These are phyloP conservation scores for Termitomyces sp. DNA, from an alignment of 768 basidiomycete genomes.

Conservation along the genomic window DNA sequence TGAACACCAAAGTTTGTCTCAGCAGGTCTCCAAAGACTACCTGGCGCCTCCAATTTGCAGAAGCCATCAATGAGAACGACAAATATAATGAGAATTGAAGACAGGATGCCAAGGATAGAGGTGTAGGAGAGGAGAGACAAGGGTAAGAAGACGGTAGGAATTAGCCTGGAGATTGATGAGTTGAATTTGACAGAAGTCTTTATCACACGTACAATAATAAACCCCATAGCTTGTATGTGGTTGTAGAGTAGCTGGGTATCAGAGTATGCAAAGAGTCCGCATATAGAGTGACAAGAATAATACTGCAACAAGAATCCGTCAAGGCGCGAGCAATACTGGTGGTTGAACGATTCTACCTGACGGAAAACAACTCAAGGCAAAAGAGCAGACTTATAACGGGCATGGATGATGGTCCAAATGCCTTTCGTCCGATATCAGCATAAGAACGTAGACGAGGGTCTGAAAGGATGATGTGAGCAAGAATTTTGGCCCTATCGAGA, in stretches of 20 bases:
- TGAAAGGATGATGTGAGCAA: constrained; percentile 68
- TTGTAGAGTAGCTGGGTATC: constrained; percentile 58
- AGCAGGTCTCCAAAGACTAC: constrained; percentile 75
- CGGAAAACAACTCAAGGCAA: constrained; percentile 82
- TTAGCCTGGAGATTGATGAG: constrained; percentile 42
- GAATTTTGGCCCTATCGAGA: constrained; percentile 69
- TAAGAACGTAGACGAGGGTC: constrained; percentile 77
- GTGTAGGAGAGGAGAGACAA: constrained; percentile 83
- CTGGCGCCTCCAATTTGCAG: constrained; percentile 64
- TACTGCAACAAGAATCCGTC: constrained; percentile 34
- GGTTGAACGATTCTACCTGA: constrained; percentile 45
- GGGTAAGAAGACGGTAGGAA: constrained; percentile 84
- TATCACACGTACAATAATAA: constrained; percentile 54
- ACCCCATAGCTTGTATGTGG: constrained; percentile 73
- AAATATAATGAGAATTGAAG: constrained; percentile 66
- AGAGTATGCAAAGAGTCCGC: constrained; percentile 81
- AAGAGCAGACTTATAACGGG: constrained; percentile 68
- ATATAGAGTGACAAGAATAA: constrained; percentile 84
- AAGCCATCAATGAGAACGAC: constrained; percentile 84
- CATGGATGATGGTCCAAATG: constrained; percentile 74
- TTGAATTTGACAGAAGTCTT: background rate
- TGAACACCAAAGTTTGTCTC: constrained; percentile 57
- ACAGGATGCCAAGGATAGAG: constrained; percentile 80
- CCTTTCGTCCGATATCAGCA: constrained; percentile 84
- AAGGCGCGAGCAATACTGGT: background rate